Percentiles rank a stretch among this genome's conserved stretches.
phyloP scores from a whole-genome alignment of 2,329 filamentous ascomycete species.

The Talaromyces piceae region DNA sequence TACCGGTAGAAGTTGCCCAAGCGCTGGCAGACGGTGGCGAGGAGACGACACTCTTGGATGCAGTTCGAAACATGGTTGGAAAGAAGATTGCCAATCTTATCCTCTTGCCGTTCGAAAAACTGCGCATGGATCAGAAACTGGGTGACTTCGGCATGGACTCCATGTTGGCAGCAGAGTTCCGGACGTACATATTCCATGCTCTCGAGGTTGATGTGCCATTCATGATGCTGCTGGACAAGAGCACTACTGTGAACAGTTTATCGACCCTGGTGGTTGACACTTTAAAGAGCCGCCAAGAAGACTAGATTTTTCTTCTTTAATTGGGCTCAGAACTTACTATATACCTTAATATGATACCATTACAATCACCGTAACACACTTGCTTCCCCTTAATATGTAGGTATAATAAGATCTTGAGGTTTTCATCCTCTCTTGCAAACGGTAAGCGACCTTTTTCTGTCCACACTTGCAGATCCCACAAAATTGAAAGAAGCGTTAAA shows the following conservation, averaged over 20 bases:
- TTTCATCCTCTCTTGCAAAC: too few species aligned
- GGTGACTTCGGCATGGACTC: neutral
- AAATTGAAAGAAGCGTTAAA: too few species aligned
- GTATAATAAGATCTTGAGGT: too few species aligned
- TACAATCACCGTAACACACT: too few species aligned
- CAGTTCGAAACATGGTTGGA: neutral
- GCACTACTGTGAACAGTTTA: too few species aligned
- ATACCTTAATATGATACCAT: too few species aligned
- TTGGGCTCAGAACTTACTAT: too few species aligned
- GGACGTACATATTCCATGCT: neutral
- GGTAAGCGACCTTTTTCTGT: too few species aligned
- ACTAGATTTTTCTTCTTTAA: neutral
- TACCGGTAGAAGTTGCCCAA: neutral
- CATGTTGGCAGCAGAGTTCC: conserved; percentile 2
- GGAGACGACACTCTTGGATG: neutral
- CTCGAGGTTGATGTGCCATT: neutral
- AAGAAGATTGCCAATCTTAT: conserved; percentile 1
- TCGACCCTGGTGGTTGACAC: too few species aligned
- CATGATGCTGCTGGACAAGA: neutral
- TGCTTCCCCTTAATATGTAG: too few species aligned
- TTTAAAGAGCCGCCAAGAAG: too few species aligned
- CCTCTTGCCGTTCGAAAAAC: neutral
- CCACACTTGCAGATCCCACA: too few species aligned
- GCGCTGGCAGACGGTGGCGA: neutral
- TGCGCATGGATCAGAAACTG: neutral